A percentile compares a stretch with the other conserved stretches of the same genome.
Conservation (phyloP, 352 stramenopile genomes). For the Blastocystis sp. region DNA sequence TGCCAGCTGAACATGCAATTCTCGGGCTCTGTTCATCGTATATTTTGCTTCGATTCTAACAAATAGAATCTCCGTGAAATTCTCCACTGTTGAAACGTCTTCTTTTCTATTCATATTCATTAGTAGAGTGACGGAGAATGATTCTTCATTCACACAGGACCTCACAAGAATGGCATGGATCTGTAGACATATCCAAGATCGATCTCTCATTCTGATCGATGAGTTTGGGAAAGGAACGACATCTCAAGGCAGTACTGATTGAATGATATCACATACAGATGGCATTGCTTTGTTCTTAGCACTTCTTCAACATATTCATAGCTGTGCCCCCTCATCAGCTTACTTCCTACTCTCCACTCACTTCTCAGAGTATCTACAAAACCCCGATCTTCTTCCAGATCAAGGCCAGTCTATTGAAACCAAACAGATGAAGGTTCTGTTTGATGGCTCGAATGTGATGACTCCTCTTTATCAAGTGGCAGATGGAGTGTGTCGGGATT, state of each 20-base stretch:
- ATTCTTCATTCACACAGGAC: slow-evolving; percentile 60
- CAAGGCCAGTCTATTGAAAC: neutral
- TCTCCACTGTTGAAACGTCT: slow-evolving; percentile 25
- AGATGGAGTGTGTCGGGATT: slow-evolving; percentile 48
- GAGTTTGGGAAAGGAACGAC: slow-evolving; percentile 57
- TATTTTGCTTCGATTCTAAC: neutral
- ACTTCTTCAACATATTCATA: neutral
- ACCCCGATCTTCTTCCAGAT: neutral
- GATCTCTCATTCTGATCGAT: slow-evolving; percentile 7
- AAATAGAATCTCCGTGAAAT: slow-evolving; percentile 31
- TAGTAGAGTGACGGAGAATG: neutral
- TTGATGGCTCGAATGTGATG: neutral
- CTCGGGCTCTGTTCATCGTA: slow-evolving; percentile 71
- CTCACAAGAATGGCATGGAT: slow-evolving; percentile 28
- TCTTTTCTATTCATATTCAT: neutral
- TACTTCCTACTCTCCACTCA: slow-evolving; percentile 50
- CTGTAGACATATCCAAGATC: neutral
- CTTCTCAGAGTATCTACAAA: slow-evolving; percentile 52
- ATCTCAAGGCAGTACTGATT: neutral
- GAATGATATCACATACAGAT: neutral
- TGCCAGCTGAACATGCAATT: slow-evolving; percentile 72
- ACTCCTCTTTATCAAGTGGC: slow-evolving; percentile 48
- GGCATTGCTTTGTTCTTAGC: slow-evolving; percentile 53
- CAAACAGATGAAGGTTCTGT: slow-evolving; percentile 52
- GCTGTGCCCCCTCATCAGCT: neutral